These are phyloP conservation scores for Chaetoscypha palmicola DNA, from an alignment of 2,329 filamentous ascomycete genomes.

Conservation along the genomic window DNA sequence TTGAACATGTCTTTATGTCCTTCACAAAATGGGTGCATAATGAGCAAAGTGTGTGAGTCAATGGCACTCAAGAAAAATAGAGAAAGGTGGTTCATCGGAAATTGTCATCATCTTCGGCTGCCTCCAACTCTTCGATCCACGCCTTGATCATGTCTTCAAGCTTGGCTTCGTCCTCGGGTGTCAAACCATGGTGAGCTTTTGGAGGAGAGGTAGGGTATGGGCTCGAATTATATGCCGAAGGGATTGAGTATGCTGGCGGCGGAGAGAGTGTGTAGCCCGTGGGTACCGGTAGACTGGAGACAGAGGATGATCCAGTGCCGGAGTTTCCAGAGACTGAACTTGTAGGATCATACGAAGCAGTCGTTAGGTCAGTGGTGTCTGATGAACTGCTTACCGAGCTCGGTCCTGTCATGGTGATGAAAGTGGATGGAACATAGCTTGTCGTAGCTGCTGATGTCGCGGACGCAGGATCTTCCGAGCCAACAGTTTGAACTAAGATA, in stretches of 20 bases:
- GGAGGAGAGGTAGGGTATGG: not conserved
- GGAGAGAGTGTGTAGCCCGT: not conserved
- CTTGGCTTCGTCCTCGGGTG: not conserved
- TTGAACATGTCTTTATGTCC: conserved; percentile 7
- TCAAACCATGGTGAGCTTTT: not conserved
- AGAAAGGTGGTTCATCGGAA: too few species aligned
- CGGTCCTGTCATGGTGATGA: conserved; percentile 11
- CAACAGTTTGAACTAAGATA: not conserved
- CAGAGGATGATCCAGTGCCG: not conserved
- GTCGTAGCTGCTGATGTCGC: not conserved
- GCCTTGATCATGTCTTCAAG: conserved; percentile 3
- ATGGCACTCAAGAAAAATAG: not conserved
- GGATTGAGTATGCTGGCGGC: conserved; percentile 3
- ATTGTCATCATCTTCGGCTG: not conserved
- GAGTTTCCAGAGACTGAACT: conserved; percentile 2
- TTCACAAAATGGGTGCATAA: conserved; percentile 3
- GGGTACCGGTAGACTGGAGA: not conserved
- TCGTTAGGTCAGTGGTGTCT: not conserved
- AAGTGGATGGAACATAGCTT: conserved; percentile 11
- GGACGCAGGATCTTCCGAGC: not conserved
- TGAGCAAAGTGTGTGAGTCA: not conserved
- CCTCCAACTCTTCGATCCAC: conserved; percentile 1
- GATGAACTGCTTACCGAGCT: not conserved
- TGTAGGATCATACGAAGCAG: not conserved
- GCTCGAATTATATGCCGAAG: not conserved